These are phyloP conservation scores for Boletales sp. DNA, from an alignment of 768 basidiomycete genomes.

Conservation along the genomic window DNA sequence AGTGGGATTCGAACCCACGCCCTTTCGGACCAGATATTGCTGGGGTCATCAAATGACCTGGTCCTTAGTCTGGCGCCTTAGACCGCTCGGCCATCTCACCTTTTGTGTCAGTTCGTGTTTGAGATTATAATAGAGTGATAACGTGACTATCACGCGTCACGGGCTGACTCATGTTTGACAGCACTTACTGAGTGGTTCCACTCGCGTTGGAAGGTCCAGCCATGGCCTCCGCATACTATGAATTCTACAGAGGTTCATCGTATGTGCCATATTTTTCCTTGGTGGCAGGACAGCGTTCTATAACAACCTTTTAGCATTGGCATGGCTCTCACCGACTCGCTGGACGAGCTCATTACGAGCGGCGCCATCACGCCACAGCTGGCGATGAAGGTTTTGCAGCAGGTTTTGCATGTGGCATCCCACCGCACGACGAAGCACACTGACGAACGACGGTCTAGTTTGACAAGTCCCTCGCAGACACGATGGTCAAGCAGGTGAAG, in stretches of 20 bases:
- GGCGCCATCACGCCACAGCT: conserved; percentile 96
- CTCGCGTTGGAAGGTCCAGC: conserved; percentile 7
- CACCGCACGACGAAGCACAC: background rate
- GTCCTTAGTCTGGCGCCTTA: conserved; percentile 60
- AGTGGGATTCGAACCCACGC: conserved; percentile 43
- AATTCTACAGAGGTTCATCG: conserved; percentile 91
- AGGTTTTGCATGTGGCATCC: conserved; percentile 52
- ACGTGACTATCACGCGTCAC: conserved; percentile 3
- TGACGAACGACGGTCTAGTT: conserved; percentile 53
- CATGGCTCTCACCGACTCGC: conserved; percentile 94
- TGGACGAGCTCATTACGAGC: conserved; percentile 96
- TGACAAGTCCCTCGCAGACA: conserved; percentile 93
- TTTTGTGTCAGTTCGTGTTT: too few relatives aligned
- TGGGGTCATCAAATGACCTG: conserved; percentile 28
- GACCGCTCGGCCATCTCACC: conserved; percentile 58
- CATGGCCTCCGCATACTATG: conserved; percentile 86
- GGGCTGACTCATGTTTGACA: background rate
- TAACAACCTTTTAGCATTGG: conserved; percentile 65
- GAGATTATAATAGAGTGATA: too few relatives aligned
- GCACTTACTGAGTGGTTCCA: background rate
- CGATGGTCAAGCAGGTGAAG: conserved; percentile 91
- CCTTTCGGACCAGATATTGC: conserved; percentile 36
- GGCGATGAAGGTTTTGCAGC: conserved; percentile 97
- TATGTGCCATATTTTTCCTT: conserved; percentile 39
- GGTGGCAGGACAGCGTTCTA: background rate